Conservation (phyloP, 768 basidiomycete genomes). For the Rhizopogon salebrosus region DNA sequence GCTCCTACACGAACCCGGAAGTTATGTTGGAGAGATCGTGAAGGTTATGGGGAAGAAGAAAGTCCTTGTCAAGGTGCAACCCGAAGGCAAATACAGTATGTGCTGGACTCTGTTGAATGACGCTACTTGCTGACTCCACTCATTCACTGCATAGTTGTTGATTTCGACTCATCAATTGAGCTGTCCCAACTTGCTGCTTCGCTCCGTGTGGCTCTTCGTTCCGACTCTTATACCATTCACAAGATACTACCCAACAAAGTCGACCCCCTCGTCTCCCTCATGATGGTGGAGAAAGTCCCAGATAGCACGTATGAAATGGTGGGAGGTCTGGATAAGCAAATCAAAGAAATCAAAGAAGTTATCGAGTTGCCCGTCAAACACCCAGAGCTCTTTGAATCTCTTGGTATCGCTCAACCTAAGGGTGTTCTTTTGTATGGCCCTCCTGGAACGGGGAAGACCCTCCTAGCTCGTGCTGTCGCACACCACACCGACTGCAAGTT, state of each 20-base stretch:
- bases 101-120: slow-evolving; percentile 10
- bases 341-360: slow-evolving; percentile 99
- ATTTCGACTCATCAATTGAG: slow-evolving; percentile 86
- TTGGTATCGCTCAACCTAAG: slow-evolving; percentile 96
- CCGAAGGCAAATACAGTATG: slow-evolving; percentile 98
- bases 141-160: slow-evolving; percentile 62
- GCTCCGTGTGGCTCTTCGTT: slow-evolving; percentile 90
- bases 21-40: slow-evolving; percentile 96
- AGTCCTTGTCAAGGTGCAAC: slow-evolving; percentile 96
- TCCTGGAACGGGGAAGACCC: slow-evolving; percentile 94
- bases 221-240: slow-evolving; percentile 95
- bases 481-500: slow-evolving; percentile 98
- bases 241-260: slow-evolving; percentile 97
- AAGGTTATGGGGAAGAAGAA: slow-evolving; percentile 99
- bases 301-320: slow-evolving; percentile 99
- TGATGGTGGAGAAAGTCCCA: slow-evolving; percentile 99
- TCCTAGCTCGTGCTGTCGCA: slow-evolving; percentile 91
- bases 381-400: slow-evolving; percentile 91
- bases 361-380: slow-evolving; percentile 97
- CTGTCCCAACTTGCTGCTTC: slow-evolving; percentile 74
- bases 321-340: slow-evolving; percentile 95
- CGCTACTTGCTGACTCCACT: neutral
- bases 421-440: slow-evolving; percentile 95
- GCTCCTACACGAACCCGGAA: slow-evolving; percentile 89
- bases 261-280: slow-evolving; percentile 95